Evolutionary conservation across 2,329 filamentous ascomycete species (phyloP), one percentile per base, ranked within the genome.

Genomic region (Colletotrichum echinochloae): DNA sequence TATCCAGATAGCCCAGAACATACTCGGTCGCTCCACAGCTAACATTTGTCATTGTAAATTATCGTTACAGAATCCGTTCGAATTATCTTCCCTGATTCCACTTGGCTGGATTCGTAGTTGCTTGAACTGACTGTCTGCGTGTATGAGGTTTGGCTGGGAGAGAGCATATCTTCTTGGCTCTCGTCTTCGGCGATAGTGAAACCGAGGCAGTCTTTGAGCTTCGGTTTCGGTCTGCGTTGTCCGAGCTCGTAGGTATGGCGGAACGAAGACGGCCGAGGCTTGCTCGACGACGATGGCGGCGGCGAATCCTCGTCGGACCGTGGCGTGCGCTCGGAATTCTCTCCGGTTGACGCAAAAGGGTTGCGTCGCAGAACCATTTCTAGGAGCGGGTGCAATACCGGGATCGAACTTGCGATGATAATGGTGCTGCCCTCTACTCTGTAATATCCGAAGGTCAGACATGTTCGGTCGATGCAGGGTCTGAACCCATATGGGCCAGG

Each of bases 331-430:
- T 23, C 9, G 2, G 46, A 14, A 1, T 23, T 8, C 11, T 20
- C 48, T 5, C 12, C 18, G 6, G n/a, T 46, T 3, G 44, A 46
- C 8, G 44, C 44, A 54, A 65, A 69, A 23, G 66, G 66, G 23
- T 41, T 69, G 37, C 60, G 46, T 18, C 30, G 8, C 8, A 69
- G 35, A 3, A 69, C 12, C 2, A 65, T n/a, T 20, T 69, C 61
- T 1, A 69, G 14, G 23, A 81, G 76, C 2, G 79, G 79, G 20
- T 79, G 77, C 4, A 81, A 74, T 5, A 80, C 74, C 5, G 79
- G 79, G 20, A 81, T 80, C 16, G 76, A 80, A 48, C 76, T 77
- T 14, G 79, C 79, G 35, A 80, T 80, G 48, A 81, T 80, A 30
- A 81, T 78, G 33, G 76, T 78, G 59, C 74, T 77, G 8, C 77